Evolutionary conservation across 768 basidiomycete genomes (phyloP).

Genomic region (Astraeus odoratus): DNA sequence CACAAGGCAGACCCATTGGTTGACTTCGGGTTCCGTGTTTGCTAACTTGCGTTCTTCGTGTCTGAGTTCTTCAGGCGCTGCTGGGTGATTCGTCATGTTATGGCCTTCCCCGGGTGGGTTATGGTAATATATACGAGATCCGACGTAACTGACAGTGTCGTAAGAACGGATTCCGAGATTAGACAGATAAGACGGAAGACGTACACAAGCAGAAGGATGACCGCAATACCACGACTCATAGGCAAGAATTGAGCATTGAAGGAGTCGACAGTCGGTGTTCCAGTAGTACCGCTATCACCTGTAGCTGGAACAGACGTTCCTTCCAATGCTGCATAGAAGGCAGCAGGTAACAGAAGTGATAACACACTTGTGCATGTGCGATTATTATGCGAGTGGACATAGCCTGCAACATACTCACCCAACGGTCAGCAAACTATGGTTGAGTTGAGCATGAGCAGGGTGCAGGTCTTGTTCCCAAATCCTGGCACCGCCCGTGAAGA

Average conservation of each 20-base stretch:
- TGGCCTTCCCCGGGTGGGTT: slow-evolving; percentile 61
- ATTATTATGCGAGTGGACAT: background rate
- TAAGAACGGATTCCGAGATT: background rate
- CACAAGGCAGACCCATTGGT: slow-evolving; percentile 54
- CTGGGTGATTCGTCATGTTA: slow-evolving; percentile 32
- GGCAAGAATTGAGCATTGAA: slow-evolving; percentile 37
- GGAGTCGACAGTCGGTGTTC: slow-evolving; percentile 34
- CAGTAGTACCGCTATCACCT: background rate
- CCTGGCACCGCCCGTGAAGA: slow-evolving; percentile 65
- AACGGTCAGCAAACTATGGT: slow-evolving; percentile 61
- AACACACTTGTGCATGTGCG: slow-evolving; percentile 40
- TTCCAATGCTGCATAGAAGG: slow-evolving; percentile 58
- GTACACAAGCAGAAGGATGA: slow-evolving; percentile 57
- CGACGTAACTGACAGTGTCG: slow-evolving; percentile 43
- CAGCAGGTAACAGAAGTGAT: slow-evolving; percentile 56
- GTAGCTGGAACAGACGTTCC: slow-evolving; percentile 11
- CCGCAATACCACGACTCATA: slow-evolving; percentile 60
- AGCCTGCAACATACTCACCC: slow-evolving; percentile 37
- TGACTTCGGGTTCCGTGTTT: slow-evolving; percentile 45
- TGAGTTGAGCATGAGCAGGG: slow-evolving; percentile 57
- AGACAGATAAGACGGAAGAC: slow-evolving; percentile 12
- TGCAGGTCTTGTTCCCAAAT: slow-evolving; percentile 63
- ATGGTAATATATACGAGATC: slow-evolving; percentile 62
- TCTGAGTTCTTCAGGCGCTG: slow-evolving; percentile 34
- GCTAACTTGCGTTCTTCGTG: slow-evolving; percentile 26